Evolutionary conservation across 345 rosid species (phyloP), one percentile per base, ranked within the genome.

Genomic region (Clausena lansium): DNA sequence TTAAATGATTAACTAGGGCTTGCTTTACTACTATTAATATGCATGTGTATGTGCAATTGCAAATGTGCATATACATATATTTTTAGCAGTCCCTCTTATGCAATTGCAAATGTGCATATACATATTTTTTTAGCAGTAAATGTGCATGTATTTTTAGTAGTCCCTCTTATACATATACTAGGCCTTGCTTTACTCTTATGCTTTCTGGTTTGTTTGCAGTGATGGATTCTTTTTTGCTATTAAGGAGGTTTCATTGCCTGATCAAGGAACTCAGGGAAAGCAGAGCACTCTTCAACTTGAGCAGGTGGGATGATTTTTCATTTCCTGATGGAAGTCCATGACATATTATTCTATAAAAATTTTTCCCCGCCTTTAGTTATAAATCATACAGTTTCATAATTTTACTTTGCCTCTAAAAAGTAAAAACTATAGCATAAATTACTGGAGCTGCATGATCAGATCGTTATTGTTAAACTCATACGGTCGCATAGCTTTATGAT

Each of bases 151-250:
- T n/a, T n/a, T n/a, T n/a, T n/a, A n/a, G n/a, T n/a, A n/a, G n/a
- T n/a, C n/a, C n/a, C n/a, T n/a, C n/a, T n/a, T n/a, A n/a, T n/a
- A n/a, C n/a, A n/a, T n/a, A n/a, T n/a, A n/a, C n/a, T n/a, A n/a
- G n/a, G n/a, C n/a, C n/a, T n/a, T n/a, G n/a, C n/a, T n/a, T n/a
- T n/a, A n/a, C n/a, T 64, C 58, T 62, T 14, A 62, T 52, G 5
- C 17, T 24, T 50, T 50, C n/a, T n/a, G 54, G 32, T 17, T 45
- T 63, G 66, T n/a, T 57, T 79, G 79, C 86, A 94, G 98, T 33
- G 85, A 79, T 87, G 98, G 98, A 74, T 88, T 82, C 86, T 91
- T 94, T 82, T 93, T 94, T 79, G 98, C 97, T 52, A 82, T 94
- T 70, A 93, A 94, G 80, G 97, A 94, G 86, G 98, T 94, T 83